Conservation (phyloP, 768 basidiomycete genomes). For the Lactarius evosmus region DNA sequence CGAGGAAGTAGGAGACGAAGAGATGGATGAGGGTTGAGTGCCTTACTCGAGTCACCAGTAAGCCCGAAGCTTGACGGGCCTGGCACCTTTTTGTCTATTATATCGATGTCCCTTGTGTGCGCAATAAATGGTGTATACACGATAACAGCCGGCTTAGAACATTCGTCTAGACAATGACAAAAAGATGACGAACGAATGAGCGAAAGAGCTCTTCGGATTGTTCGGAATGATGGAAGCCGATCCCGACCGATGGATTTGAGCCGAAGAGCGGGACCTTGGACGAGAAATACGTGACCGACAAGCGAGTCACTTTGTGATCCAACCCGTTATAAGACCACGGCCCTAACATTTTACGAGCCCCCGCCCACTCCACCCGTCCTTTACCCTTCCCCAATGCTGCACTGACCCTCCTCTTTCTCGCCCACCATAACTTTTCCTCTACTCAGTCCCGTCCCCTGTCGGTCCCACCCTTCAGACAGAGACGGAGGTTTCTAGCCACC, state of each 20-base stretch:
- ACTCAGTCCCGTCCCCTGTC: constrained; percentile 29
- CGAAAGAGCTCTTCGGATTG: constrained; percentile 12
- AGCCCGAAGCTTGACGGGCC: not conserved
- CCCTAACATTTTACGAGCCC: constrained; percentile 32
- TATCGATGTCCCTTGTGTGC: constrained; percentile 13
- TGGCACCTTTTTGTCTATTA: not conserved
- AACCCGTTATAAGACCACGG: constrained; percentile 26
- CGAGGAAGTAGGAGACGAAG: constrained; percentile 51
- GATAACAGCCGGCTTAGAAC: constrained; percentile 6
- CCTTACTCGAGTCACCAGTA: not conserved
- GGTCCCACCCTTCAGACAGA: constrained; percentile 15
- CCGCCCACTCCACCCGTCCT: constrained; percentile 30
- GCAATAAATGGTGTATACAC: constrained; percentile 17
- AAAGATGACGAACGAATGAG: constrained; percentile 23
- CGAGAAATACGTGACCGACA: not conserved
- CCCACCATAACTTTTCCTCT: constrained; percentile 25
- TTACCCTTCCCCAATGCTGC: constrained; percentile 35
- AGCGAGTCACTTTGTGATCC: constrained; percentile 16
- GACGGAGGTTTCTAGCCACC: constrained; percentile 32
- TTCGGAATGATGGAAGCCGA: constrained; percentile 25
- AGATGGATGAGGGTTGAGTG: constrained; percentile 73
- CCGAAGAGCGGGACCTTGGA: constrained; percentile 1
- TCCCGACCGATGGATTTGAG: constrained; percentile 7
- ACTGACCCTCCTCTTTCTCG: constrained; percentile 36
- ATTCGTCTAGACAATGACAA: not conserved